Evolutionary conservation across 1,284 basidiomycete genomes (phyloP), one percentile per base, ranked within the genome.

Genomic region (Leccinum subfulvum): DNA sequence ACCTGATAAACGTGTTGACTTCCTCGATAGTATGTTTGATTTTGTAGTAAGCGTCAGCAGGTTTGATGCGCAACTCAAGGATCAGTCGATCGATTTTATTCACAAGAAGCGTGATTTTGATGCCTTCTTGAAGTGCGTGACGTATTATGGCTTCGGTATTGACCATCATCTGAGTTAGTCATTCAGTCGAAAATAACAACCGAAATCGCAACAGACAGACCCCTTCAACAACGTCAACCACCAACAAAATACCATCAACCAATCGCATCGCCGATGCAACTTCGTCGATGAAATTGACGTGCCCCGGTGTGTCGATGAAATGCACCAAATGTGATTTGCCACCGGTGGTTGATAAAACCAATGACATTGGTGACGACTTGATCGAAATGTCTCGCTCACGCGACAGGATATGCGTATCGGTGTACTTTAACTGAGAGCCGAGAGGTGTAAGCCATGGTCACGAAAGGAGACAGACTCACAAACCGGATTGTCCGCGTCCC

Each of bases 31-130:
- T 97, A 73, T 98, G 97, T 76, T 95, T 97, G 69, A 99, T 93
- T 82, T 99, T 99, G 81, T 97, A 98, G 81, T 94, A 99, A 1
- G 97, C 97, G 72, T 99, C 97, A 54, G 89, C 81, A 56, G 97
- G 97, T 69, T 97, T 97, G 68, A 99, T 89, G 39, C 97, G 90
- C 60, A 99, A 84, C 78, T 99, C 97, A 56, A 99, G 86, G 67
- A 99, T 97, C 56, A 99, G 85, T 61, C 97, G 87, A 78, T 99
- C 97, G 71, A 99, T 89, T 84, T 99, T 99, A 84, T 99, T 99
- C 68, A 99, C 85, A 18, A 99, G 90, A 35, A 99, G 84, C 4
- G 94, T 94, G 65, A 98, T 93, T 80, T 94, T 93, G 70, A 98
- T 81, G 60, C 87, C 84, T 78, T 97, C 93, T 80, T 92, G 90